Percentiles rank a stretch among this genome's conserved stretches.
Evolutionary conservation across 257 asterid genomes (phyloP).

Genomic region (Verbascum thapsus): DNA sequence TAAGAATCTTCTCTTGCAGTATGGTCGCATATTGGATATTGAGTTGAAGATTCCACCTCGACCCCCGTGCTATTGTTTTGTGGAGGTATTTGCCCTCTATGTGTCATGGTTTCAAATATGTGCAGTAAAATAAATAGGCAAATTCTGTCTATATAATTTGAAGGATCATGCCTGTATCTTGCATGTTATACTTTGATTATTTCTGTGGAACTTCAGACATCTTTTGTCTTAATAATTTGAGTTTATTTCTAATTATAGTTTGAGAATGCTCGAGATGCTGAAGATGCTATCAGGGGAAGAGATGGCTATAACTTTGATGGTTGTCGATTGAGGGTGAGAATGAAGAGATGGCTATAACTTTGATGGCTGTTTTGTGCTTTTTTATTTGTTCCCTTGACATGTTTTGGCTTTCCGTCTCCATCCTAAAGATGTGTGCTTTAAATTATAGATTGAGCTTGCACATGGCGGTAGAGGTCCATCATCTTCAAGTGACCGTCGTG

Average conservation of each 20-base stretch:
- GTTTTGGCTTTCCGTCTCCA: background rate
- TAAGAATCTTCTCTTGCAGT: conserved; percentile 47
- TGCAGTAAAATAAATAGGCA: background rate
- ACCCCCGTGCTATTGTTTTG: conserved; percentile 96
- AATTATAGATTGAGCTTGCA: conserved; percentile 84
- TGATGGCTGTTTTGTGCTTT: background rate
- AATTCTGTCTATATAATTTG: conserved; percentile 22
- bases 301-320: conserved; percentile 99
- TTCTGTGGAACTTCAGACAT: background rate
- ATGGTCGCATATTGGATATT: conserved; percentile 92
- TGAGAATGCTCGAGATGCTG: conserved; percentile 88
- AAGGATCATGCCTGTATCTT: too few species aligned
- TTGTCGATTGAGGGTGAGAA: conserved; percentile 84
- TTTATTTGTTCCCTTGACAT: background rate
- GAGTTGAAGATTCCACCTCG: conserved; percentile 98
- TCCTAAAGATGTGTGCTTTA: conserved; percentile 26
- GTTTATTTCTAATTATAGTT: conserved; percentile 47
- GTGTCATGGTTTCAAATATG: background rate
- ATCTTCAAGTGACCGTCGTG: conserved; percentile 89
- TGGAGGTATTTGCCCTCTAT: conserved; percentile 63
- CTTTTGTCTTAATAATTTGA: conserved; percentile 17
- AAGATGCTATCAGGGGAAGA: conserved; percentile 95
- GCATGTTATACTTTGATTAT: conserved; percentile 1
- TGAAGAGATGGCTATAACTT: too few species aligned
- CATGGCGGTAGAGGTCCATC: conserved; percentile 98